Evolutionary conservation across 2,329 filamentous ascomycete species (phyloP).

Genomic region (Alternaria triticina): DNA sequence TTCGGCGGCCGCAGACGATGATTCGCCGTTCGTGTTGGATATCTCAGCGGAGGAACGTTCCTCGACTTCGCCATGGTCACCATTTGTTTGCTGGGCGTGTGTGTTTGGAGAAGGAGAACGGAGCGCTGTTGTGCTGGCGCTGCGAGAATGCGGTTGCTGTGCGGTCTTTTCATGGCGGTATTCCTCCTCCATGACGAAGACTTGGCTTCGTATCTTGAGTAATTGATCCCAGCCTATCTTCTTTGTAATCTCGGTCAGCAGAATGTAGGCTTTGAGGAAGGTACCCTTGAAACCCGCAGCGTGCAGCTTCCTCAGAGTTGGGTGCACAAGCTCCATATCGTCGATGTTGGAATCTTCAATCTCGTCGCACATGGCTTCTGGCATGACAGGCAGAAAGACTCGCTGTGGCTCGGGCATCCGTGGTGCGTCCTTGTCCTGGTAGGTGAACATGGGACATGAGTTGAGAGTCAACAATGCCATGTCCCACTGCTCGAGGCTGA

Average conservation of each 20-base stretch:
- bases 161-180: conserved; percentile 81
- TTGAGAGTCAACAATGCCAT: conserved; percentile 93
- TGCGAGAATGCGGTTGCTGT: conserved; percentile 60
- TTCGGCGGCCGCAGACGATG: conserved; percentile 33
- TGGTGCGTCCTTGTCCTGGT: conserved; percentile 96
- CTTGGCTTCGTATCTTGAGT: conserved; percentile 90
- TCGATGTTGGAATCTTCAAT: conserved; percentile 87
- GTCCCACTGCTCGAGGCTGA: conserved; percentile 94
- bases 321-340: conserved; percentile 84
- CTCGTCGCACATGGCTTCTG: conserved; percentile 90
- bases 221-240: conserved; percentile 98
- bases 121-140: conserved; percentile 79
- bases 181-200: conserved; percentile 99
- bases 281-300: conserved; percentile 93
- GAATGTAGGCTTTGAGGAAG: conserved; percentile 91
- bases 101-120: conserved; percentile 66
- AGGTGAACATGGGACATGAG: conserved; percentile 99
- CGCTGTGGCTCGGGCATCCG: conserved; percentile 92
- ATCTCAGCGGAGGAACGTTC: conserved; percentile 28
- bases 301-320: conserved; percentile 82
- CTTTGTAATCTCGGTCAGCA: conserved; percentile 93
- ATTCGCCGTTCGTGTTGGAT: conserved; percentile 36
- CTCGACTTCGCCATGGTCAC: conserved; percentile 40
- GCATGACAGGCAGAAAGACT: conserved; percentile 83
- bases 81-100: conserved; percentile 46